Evolutionary conservation across 2,329 filamentous ascomycete genomes (phyloP).

Genomic region (Beauveria sp.): DNA sequence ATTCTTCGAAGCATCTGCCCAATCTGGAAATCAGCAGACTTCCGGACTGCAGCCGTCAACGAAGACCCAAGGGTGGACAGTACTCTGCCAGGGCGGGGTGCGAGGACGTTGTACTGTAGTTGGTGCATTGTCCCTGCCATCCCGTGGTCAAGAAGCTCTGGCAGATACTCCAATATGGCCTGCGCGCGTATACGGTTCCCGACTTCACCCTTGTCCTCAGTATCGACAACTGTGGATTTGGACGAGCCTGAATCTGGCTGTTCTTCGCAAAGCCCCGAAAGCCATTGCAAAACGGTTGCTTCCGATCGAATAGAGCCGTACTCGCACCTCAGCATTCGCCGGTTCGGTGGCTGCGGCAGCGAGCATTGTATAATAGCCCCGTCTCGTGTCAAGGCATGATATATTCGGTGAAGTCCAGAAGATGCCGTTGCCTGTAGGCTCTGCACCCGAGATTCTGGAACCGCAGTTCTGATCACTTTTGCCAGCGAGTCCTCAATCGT

Average conservation of each 20-base stretch:
- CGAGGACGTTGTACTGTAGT: constrained; percentile 36
- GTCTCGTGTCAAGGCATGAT: constrained; percentile 35
- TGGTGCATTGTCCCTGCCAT: constrained; percentile 20
- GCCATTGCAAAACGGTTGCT: constrained; percentile 37
- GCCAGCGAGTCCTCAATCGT: constrained; percentile 25
- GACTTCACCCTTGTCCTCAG: constrained; percentile 1
- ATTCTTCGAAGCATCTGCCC: constrained; percentile 39
- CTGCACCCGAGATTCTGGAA: constrained; percentile 26
- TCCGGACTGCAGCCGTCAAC: constrained; percentile 28
- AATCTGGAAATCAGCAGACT: constrained; percentile 36
- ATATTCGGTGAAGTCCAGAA: constrained; percentile 32
- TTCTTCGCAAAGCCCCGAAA: constrained; percentile 20
- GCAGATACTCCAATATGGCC: constrained; percentile 15
- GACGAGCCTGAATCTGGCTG: neutral
- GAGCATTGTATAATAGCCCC: constrained; percentile 33
- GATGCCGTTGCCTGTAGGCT: constrained; percentile 26
- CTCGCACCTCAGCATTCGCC: constrained; percentile 40
- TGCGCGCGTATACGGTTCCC: neutral
- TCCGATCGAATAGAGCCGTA: constrained; percentile 37
- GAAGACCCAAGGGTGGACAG: constrained; percentile 29
- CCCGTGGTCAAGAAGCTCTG: constrained; percentile 23
- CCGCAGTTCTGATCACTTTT: constrained; percentile 26
- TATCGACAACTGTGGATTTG: neutral
- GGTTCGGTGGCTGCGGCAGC: constrained; percentile 33
- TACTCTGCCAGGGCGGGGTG: constrained; percentile 28